phyloP scores from a whole-genome alignment of 2,329 filamentous ascomycete genomes.

The Biscogniauxia sp. region DNA sequence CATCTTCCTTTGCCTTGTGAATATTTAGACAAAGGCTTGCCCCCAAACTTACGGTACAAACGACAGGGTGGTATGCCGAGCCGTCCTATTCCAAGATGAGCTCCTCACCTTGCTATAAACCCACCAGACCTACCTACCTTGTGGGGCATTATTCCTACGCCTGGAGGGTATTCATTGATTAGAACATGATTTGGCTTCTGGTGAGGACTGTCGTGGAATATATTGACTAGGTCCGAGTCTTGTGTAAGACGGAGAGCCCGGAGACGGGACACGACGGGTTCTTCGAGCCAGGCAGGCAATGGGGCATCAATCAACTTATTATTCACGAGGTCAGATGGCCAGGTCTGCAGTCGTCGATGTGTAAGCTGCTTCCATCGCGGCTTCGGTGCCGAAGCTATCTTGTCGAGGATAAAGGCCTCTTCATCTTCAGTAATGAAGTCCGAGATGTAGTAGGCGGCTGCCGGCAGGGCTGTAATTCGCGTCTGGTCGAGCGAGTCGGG shows the following conservation, averaged over 20 bases:
- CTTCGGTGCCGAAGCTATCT: constrained; percentile 63
- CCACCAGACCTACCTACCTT: constrained; percentile 47
- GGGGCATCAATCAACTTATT: constrained; percentile 73
- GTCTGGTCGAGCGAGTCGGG: constrained; percentile 50
- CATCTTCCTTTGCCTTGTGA: constrained; percentile 60
- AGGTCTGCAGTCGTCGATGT: constrained; percentile 87
- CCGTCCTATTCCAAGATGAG: constrained; percentile 56
- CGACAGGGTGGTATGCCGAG: constrained; percentile 78
- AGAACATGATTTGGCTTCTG: constrained; percentile 81
- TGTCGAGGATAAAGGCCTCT: constrained; percentile 67
- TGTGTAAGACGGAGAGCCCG: constrained; percentile 45
- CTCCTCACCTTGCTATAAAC: background rate
- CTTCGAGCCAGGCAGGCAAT: constrained; percentile 72
- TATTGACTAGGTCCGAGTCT: constrained; percentile 32
- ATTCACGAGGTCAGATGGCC: constrained; percentile 79
- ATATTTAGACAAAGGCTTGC: constrained; percentile 76
- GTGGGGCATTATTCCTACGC: constrained; percentile 95
- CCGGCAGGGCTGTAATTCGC: constrained; percentile 55
- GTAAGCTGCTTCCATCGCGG: constrained; percentile 83
- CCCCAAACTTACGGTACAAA: constrained; percentile 87
- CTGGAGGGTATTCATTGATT: constrained; percentile 86
- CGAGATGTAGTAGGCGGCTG: constrained; percentile 77
- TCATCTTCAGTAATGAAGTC: constrained; percentile 78
- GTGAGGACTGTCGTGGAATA: constrained; percentile 69
- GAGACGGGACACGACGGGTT: constrained; percentile 65